phyloP scores from a whole-genome alignment of 805 yeast species.

The Lipomyces sp. region DNA sequence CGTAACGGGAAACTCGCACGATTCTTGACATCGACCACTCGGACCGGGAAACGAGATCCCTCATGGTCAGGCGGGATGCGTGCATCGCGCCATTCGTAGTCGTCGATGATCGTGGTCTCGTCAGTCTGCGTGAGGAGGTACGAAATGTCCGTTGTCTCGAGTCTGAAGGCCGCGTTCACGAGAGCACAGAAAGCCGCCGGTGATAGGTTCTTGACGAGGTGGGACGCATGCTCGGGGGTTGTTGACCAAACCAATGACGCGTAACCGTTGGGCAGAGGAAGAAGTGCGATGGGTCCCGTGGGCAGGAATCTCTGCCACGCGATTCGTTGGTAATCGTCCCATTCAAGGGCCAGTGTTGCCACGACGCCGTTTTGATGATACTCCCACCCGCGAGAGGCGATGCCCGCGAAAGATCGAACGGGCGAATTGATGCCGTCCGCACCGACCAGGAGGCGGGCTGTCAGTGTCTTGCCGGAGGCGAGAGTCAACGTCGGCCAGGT shows the following conservation, averaged over 20 bases:
- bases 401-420: conserved; percentile 74
- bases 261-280: conserved; percentile 80
- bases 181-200: conserved; percentile 63
- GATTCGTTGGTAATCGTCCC: conserved; percentile 63
- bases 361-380: conserved; percentile 90
- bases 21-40: conserved; percentile 54
- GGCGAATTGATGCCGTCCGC: conserved; percentile 97
- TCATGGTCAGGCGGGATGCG: conserved; percentile 45
- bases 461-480: conserved; percentile 58
- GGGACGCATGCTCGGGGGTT: conserved; percentile 66
- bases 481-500: conserved; percentile 76
- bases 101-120: conserved; percentile 51
- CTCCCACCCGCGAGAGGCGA: conserved; percentile 88
- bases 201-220: conserved; percentile 52
- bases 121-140: conserved; percentile 49
- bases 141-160: conserved; percentile 71
- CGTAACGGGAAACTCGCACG: conserved; percentile 87
- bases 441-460: conserved; percentile 51
- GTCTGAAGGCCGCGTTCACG: conserved; percentile 82
- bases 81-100: conserved; percentile 67
- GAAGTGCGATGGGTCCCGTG: conserved; percentile 87
- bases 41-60: conserved; percentile 64
- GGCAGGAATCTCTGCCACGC: conserved; percentile 93
- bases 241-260: conserved; percentile 96
- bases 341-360: conserved; percentile 74